These are phyloP conservation scores for Lactifluus volemus DNA, from an alignment of 768 basidiomycete genomes.

Conservation along the genomic window DNA sequence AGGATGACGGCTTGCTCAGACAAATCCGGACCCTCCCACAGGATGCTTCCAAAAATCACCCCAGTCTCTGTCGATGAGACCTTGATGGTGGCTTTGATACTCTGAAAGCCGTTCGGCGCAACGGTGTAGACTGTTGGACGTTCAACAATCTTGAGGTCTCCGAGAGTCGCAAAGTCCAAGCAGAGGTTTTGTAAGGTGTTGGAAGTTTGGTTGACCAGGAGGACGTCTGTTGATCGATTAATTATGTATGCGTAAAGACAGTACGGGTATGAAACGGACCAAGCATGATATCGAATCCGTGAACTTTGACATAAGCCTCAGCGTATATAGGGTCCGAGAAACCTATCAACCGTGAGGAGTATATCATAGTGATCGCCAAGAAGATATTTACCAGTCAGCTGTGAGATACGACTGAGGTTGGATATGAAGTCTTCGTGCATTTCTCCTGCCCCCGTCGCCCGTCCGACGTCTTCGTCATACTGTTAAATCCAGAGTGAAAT, in stretches of 20 bases:
- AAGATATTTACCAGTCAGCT: constrained; percentile 65
- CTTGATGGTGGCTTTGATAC: constrained; percentile 98
- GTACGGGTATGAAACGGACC: constrained; percentile 36
- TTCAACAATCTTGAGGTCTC: constrained; percentile 95
- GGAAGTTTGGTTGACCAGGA: constrained; percentile 91
- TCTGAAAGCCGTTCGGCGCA: constrained; percentile 95
- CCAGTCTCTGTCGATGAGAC: constrained; percentile 98
- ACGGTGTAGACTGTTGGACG: constrained; percentile 90
- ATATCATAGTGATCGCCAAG: background rate
- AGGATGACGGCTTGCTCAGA: constrained; percentile 88
- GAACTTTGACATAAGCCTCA: constrained; percentile 95
- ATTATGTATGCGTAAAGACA: background rate
- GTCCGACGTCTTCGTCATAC: constrained; percentile 84
- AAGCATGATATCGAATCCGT: constrained; percentile 93
- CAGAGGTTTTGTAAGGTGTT: constrained; percentile 95
- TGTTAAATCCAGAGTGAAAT: constrained; percentile 26
- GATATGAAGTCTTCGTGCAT: constrained; percentile 90
- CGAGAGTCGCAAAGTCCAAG: constrained; percentile 94
- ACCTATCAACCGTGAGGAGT: constrained; percentile 35
- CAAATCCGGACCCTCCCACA: constrained; percentile 88
- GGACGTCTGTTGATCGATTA: constrained; percentile 52
- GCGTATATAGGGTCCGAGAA: constrained; percentile 99
- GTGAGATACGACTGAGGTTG: constrained; percentile 85
- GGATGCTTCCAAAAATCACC: constrained; percentile 95
- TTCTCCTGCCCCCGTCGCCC: constrained; percentile 81